Conservation (phyloP, 2,329 filamentous ascomycete genomes). For the Plenodomus tracheiphilus region DNA sequence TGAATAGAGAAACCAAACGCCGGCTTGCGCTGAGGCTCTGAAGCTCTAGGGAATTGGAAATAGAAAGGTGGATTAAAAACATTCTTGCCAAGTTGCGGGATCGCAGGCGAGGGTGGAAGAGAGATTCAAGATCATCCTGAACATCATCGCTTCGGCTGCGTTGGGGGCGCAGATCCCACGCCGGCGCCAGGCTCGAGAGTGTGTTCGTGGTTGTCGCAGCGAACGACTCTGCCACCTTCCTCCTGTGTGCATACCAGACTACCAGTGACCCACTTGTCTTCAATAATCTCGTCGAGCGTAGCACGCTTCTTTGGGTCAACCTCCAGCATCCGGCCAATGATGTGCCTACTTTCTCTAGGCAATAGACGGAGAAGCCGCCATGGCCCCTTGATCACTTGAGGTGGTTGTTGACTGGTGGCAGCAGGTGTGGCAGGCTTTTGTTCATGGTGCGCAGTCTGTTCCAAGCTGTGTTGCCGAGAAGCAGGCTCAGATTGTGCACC, state of each 20-base stretch:
- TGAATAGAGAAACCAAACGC: too few relatives aligned
- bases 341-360: constrained; percentile 84
- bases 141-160: constrained; percentile 41
- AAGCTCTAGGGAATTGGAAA: too few relatives aligned
- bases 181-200: constrained; percentile 70
- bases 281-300: constrained; percentile 80
- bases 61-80: too few relatives aligned
- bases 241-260: constrained; percentile 82
- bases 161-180: constrained; percentile 31
- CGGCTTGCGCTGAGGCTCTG: too few relatives aligned
- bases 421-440: constrained; percentile 23
- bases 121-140: neutral
- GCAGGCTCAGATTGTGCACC: constrained; percentile 46
- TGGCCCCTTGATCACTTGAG: constrained; percentile 78
- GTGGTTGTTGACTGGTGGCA: constrained; percentile 51
- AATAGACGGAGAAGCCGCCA: constrained; percentile 87
- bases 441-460: constrained; percentile 12
- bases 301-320: constrained; percentile 82
- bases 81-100: too few relatives aligned
- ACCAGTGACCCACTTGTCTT: constrained; percentile 87
- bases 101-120: too few relatives aligned
- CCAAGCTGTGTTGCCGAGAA: constrained; percentile 43
- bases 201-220: constrained; percentile 78
- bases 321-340: constrained; percentile 91
- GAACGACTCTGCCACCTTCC: constrained; percentile 71